Base-by-base conservation (phyloP, 257 asterid genomes). In the Solanum habrochaites region DNA sequence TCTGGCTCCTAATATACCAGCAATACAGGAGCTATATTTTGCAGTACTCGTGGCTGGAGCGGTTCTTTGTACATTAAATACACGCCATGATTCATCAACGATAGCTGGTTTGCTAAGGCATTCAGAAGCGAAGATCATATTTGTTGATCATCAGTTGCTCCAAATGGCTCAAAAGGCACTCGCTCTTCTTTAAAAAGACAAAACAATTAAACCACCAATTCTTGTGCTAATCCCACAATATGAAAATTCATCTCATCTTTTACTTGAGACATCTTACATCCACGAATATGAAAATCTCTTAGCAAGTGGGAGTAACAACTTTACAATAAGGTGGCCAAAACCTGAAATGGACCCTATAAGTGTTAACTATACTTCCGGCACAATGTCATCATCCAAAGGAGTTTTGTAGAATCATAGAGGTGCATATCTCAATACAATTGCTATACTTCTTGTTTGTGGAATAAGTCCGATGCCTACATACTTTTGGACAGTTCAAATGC, bases 401-500 rank as follows among this genome's bases (percentile, higher is more conserved):
- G 52, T 71, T 87, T 27, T 82, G 80, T 39, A 35, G 31, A 72
- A 11, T 35, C 29, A 72, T 0, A 37, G 29, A 37, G 81, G 49
- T 7, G 10, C 49, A 20, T 72, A 37, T 72, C 49, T 72, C 81
- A 72, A 37, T 72, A 2, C 29, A 2, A 37, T 72, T 72, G 60
- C 85, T 2, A 74, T 86, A 49, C 8, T 32, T 83, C 78, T 49
- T 69, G 10, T 31, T 42, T 87, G 77, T 83, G 88, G 73, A 3
- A 90, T 87, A 89, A 25, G 82, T 20, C 4, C 1, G 81, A 72
- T 37, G 81, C 58, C 82, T 2, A 74, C 56, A 1, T 40, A 74
- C 66, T 88, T 89, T 31, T 89, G 90, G 92, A 90, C 90, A 12
- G 69, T 87, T 15, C 92, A 91, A 8, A 90, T 89, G 92, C 89